Percentiles rank a stretch among this genome's conserved stretches.
phyloP scores from a whole-genome alignment of 2,329 filamentous ascomycete species.

The Alternaria sp. region DNA sequence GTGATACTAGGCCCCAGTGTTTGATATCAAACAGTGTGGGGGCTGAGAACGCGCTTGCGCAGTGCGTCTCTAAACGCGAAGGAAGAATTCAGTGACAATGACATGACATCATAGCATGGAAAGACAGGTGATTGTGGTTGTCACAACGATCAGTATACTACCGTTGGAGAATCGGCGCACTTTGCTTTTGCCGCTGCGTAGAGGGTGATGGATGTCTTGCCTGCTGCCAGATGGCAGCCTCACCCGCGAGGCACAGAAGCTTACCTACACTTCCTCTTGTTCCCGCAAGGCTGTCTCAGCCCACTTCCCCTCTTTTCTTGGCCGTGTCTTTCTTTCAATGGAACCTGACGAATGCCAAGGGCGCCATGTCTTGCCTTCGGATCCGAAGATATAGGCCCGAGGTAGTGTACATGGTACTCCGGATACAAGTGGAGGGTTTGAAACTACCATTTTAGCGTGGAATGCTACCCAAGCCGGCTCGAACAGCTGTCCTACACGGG shows the following conservation, averaged over 20 bases:
- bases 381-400: neutral
- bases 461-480: neutral
- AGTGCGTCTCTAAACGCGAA: slow-evolving; percentile 4
- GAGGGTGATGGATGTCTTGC: slow-evolving; percentile 2
- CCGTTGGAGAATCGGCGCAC: neutral
- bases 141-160: neutral
- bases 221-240: slow-evolving; percentile 8
- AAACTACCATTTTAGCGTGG: neutral
- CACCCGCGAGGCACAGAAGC: slow-evolving; percentile 17
- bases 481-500: neutral
- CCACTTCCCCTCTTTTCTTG: neutral
- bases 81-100: neutral
- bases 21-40: slow-evolving; percentile 3
- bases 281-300: neutral
- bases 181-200: neutral
- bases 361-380: neutral
- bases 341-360: neutral
- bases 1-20: slow-evolving; percentile 1
- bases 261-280: slow-evolving; percentile 9
- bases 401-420: neutral
- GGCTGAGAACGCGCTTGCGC: slow-evolving; percentile 8
- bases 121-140: neutral
- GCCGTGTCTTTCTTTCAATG: neutral
- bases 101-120: neutral
- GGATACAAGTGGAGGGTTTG: neutral